Conservation (phyloP, 2,329 filamentous ascomycete species). For the Pyricularia grisea region DNA sequence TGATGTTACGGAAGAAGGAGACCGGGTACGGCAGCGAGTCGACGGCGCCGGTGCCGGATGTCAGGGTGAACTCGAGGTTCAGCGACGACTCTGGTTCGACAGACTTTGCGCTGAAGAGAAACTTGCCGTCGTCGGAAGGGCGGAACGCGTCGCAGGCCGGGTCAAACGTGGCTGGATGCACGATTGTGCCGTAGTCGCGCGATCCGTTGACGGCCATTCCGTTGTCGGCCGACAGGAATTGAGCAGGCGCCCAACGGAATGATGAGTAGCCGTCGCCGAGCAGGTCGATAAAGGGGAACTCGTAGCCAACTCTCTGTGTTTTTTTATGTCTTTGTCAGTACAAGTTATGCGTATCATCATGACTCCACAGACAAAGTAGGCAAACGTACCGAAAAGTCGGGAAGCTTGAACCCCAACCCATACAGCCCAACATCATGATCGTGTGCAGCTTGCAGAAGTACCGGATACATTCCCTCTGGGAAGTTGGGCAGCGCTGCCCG, state of each 20-base stretch:
- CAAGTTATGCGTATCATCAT: background rate
- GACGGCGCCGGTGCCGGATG: constrained; percentile 13
- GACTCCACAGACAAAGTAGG: background rate
- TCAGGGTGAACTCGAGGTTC: constrained; percentile 15
- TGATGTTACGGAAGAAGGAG: constrained; percentile 37
- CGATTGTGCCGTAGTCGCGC: constrained; percentile 33
- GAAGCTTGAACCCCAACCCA: constrained; percentile 26
- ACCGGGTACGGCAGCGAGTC: constrained; percentile 21
- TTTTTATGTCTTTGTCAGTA: constrained; percentile 7
- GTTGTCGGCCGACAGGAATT: constrained; percentile 34
- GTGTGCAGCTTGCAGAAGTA: constrained; percentile 36
- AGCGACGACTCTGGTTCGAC: constrained; percentile 14
- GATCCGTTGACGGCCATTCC: constrained; percentile 33
- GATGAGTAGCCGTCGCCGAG: constrained; percentile 37
- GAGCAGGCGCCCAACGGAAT: constrained; percentile 39
- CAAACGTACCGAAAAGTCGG: constrained; percentile 37
- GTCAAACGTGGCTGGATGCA: constrained; percentile 31
- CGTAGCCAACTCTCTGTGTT: constrained; percentile 35
- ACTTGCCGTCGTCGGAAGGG: background rate
- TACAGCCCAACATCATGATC: constrained; percentile 40
- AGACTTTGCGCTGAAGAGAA: constrained; percentile 10
- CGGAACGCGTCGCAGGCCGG: constrained; percentile 40
- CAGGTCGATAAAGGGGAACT: constrained; percentile 47
- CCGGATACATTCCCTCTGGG: constrained; percentile 41
- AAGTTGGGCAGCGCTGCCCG: constrained; percentile 36